Conservation (phyloP, 345 rosid species). For the Rubroshorea leprosula region DNA sequence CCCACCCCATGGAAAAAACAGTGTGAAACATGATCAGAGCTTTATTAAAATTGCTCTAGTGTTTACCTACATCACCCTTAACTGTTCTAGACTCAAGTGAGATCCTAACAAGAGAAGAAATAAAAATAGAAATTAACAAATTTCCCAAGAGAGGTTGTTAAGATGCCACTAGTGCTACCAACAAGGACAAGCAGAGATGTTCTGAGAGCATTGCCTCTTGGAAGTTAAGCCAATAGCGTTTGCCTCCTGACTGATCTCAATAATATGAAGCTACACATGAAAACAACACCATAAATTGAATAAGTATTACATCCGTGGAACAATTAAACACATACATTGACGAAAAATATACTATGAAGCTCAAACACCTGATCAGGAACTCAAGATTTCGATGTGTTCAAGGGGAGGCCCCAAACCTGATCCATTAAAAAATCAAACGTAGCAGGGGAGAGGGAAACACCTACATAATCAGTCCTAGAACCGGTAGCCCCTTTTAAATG, state of each 20-base stretch:
- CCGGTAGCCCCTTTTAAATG: slow-evolving; percentile 56
- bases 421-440: slow-evolving; percentile 1
- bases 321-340: slow-evolving; percentile 2
- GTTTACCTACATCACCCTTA: too few species aligned
- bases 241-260: slow-evolving; percentile 63
- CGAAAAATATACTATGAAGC: neutral
- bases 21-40: too few species aligned
- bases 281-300: slow-evolving; percentile 23
- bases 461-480: slow-evolving; percentile 75
- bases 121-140: too few species aligned
- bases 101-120: too few species aligned
- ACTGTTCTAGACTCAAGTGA: too few species aligned
- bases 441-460: slow-evolving; percentile 18
- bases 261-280: slow-evolving; percentile 73
- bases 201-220: slow-evolving; percentile 52
- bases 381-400: slow-evolving; percentile 5
- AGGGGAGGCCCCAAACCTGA: too few species aligned
- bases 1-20: too few species aligned
- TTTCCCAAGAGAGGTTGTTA: slow-evolving; percentile 34
- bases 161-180: slow-evolving; percentile 40
- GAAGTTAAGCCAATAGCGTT: slow-evolving; percentile 26
- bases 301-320: neutral
- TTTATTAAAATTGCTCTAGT: too few species aligned
- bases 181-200: slow-evolving; percentile 57
- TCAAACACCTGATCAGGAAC: slow-evolving; percentile 5